A percentile compares a stretch with the other conserved stretches of the same genome.
Conservation (phyloP, 371 early-diverging fungal species). For the Parasitella parasitica region DNA sequence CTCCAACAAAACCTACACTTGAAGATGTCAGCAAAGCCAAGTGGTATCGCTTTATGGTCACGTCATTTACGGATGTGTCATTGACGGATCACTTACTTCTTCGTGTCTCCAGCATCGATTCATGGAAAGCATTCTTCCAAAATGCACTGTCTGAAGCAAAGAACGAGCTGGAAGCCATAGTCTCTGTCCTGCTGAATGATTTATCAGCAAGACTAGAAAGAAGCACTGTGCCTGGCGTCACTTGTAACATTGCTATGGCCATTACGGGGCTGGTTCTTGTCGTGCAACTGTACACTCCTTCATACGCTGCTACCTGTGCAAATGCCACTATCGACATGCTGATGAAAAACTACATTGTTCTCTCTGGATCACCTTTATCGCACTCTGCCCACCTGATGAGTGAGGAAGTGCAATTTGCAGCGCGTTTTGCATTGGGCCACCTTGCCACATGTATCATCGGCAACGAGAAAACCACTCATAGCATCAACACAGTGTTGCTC, state of each 20-base stretch:
- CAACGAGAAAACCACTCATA: conserved; percentile 42
- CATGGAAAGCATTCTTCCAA: conserved; percentile 54
- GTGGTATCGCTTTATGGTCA: conserved; percentile 52
- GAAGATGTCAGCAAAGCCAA: conserved; percentile 37
- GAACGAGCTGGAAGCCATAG: conserved; percentile 25
- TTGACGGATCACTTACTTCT: conserved; percentile 57
- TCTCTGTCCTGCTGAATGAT: conserved; percentile 39
- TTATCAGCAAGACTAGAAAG: conserved; percentile 44
- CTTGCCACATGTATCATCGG: conserved; percentile 45
- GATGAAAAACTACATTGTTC: conserved; percentile 27
- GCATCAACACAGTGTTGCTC: conserved; percentile 15
- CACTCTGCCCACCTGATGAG: conserved; percentile 40
- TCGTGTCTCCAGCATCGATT: conserved; percentile 46
- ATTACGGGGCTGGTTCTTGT: conserved; percentile 44
- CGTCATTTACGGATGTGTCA: conserved; percentile 52
- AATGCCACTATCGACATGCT: conserved; percentile 26
- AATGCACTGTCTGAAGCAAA: conserved; percentile 18
- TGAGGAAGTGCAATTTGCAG: conserved; percentile 65
- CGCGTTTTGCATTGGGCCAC: conserved; percentile 47
- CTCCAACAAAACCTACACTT: conserved; percentile 2
- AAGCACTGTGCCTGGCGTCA: conserved; percentile 57
- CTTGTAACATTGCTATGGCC: conserved; percentile 54
- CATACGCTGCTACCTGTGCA: conserved; percentile 33
- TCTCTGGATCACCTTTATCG: conserved; percentile 14
- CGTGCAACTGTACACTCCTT: conserved; percentile 18